phyloP scores from a whole-genome alignment of 1,139 yeast genomes.

The Ogataea hybrid region DNA sequence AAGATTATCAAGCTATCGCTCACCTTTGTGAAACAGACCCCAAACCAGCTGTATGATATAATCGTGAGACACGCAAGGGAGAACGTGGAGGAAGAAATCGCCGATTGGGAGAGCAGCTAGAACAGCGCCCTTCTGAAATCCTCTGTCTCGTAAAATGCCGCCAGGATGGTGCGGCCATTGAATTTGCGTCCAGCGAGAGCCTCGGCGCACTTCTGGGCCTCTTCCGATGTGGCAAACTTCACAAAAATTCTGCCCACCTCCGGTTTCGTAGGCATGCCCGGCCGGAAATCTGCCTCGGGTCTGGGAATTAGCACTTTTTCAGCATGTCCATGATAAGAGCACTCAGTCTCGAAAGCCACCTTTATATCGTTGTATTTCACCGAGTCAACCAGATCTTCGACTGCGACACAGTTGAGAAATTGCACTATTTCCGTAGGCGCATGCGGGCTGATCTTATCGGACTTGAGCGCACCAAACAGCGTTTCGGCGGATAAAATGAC shows the following conservation, averaged over 20 bases:
- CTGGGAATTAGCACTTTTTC: conserved; percentile 60
- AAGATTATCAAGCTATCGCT: conserved; percentile 77
- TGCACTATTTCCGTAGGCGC: conserved; percentile 57
- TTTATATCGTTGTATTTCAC: conserved; percentile 47
- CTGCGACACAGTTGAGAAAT: conserved; percentile 62
- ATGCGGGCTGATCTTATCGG: conserved; percentile 29
- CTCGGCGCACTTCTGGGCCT: conserved; percentile 57
- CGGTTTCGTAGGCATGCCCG: conserved; percentile 42
- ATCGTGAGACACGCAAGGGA: conserved; percentile 75
- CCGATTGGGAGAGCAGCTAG: conserved; percentile 26
- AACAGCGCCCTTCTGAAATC: conserved; percentile 42
- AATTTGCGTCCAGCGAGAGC: conserved; percentile 68
- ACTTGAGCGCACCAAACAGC: conserved; percentile 17
- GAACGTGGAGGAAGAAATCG: conserved; percentile 37
- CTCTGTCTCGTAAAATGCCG: conserved; percentile 58
- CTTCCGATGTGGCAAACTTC: conserved; percentile 52
- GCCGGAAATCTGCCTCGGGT: conserved; percentile 51
- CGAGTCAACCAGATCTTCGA: conserved; percentile 60
- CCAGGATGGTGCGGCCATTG: conserved; percentile 67
- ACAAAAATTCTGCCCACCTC: conserved; percentile 75
- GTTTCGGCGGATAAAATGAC: conserved; percentile 19
- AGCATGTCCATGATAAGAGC: conserved; percentile 52
- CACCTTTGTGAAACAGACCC: conserved; percentile 77
- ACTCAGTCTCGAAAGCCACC: conserved; percentile 53
- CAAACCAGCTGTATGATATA: conserved; percentile 63